phyloP scores from a whole-genome alignment of 148 eudicot species.

The Vaccinium myrtillus region DNA sequence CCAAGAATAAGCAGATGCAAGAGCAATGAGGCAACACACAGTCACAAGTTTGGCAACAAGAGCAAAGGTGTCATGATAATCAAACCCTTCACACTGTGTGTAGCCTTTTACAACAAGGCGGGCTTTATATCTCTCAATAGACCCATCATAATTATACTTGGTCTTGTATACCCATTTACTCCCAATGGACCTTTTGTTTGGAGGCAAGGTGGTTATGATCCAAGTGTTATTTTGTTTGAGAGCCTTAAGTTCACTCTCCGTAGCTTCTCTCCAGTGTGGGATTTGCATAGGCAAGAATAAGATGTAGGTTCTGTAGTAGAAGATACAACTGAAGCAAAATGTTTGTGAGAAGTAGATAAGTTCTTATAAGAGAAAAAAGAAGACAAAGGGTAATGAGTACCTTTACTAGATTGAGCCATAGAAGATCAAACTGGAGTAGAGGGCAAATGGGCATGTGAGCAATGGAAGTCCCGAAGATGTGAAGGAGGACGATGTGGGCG shows the following conservation, averaged over 20 bases:
- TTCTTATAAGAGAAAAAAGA: no score
- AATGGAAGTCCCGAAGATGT: no score
- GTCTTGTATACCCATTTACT: constrained; percentile 2
- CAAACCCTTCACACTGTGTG: not conserved
- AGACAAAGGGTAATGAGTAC: no score
- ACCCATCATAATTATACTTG: not conserved
- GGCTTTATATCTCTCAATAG: not conserved
- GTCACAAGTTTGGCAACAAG: not conserved
- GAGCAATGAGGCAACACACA: not conserved
- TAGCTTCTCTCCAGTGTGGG: no score
- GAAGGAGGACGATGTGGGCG: no score
- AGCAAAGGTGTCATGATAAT: not conserved
- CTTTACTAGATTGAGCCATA: no score
- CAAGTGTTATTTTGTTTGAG: not conserved
- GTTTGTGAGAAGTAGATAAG: no score
- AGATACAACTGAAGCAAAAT: no score
- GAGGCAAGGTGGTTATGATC: not conserved
- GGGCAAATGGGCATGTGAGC: no score
- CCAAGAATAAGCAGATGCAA: not conserved
- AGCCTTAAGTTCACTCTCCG: not conserved
- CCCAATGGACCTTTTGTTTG: not conserved
- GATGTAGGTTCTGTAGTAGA: no score
- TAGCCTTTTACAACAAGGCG: not conserved
- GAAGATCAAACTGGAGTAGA: no score
- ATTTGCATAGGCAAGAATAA: no score